Conservation (phyloP, 2,329 filamentous ascomycete species). For the Chalaropsis ovoidea region DNA sequence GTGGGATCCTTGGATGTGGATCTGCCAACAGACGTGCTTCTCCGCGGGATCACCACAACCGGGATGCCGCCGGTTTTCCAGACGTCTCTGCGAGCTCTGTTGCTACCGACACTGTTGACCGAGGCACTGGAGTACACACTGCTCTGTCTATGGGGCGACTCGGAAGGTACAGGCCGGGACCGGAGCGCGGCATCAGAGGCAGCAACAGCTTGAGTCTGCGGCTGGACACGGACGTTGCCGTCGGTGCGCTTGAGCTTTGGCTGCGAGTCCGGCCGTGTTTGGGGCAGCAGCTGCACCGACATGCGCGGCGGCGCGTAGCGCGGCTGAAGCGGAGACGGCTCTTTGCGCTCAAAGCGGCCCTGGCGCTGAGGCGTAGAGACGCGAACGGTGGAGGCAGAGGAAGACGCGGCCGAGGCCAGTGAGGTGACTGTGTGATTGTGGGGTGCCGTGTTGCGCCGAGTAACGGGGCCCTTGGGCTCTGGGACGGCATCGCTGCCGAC, state of each 20-base stretch:
- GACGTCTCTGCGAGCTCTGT: slow-evolving; percentile 48
- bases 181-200: slow-evolving; percentile 1
- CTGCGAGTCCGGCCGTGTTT: slow-evolving; percentile 28
- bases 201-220: neutral
- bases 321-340: slow-evolving; percentile 9
- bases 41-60: slow-evolving; percentile 52
- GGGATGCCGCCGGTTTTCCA: slow-evolving; percentile 52
- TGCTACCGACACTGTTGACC: slow-evolving; percentile 42
- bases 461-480: neutral
- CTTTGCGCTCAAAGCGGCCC: slow-evolving; percentile 6
- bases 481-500: slow-evolving; percentile 25
- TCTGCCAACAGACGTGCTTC: slow-evolving; percentile 43
- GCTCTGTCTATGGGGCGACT: slow-evolving; percentile 32
- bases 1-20: slow-evolving; percentile 30
- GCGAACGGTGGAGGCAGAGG: neutral
- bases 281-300: neutral
- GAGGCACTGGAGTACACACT: slow-evolving; percentile 44
- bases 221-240: slow-evolving; percentile 26
- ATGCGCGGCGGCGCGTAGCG: slow-evolving; percentile 4
- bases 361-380: slow-evolving; percentile 12
- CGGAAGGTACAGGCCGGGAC: neutral
- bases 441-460: slow-evolving; percentile 8
- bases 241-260: slow-evolving; percentile 30
- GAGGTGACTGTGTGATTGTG: slow-evolving; percentile 11
- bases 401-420: slow-evolving; percentile 7